A percentile compares a stretch with the other conserved stretches of the same genome.
Conservation (phyloP, 108 stramenopile genomes). For the Parietichytrium sp. region DNA sequence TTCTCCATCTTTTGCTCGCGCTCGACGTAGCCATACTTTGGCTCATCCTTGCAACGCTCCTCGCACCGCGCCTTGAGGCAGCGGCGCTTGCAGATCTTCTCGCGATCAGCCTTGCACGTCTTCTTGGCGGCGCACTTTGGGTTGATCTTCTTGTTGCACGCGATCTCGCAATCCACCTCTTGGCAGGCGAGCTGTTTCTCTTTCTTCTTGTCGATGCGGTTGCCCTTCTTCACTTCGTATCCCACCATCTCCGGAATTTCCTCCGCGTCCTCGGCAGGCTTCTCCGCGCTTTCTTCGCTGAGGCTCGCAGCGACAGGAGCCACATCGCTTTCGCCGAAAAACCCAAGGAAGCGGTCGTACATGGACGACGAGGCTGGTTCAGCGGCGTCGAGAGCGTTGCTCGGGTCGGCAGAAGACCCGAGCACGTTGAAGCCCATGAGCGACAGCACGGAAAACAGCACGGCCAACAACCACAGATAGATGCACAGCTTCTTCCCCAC, state of each 20-base stretch:
- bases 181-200: constrained; percentile 26
- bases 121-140: constrained; percentile 24
- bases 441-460: background rate
- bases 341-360: background rate
- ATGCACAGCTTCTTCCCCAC: background rate
- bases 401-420: background rate
- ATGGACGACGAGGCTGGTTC: background rate
- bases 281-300: background rate
- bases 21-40: constrained; percentile 35
- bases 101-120: constrained; percentile 13
- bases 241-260: background rate
- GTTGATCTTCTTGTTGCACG: constrained; percentile 31
- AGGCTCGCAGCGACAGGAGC: background rate
- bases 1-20: constrained; percentile 37
- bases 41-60: constrained; percentile 34
- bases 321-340: background rate
- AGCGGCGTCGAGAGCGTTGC: background rate
- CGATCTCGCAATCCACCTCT: background rate
- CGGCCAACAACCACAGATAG: constrained; percentile 6
- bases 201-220: background rate
- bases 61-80: constrained; percentile 38
- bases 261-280: background rate
- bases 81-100: background rate
- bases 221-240: background rate
- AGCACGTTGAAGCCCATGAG: constrained; percentile 2